phyloP scores from a whole-genome alignment of 768 basidiomycete species.

The Hysterangium stoloniferum region DNA sequence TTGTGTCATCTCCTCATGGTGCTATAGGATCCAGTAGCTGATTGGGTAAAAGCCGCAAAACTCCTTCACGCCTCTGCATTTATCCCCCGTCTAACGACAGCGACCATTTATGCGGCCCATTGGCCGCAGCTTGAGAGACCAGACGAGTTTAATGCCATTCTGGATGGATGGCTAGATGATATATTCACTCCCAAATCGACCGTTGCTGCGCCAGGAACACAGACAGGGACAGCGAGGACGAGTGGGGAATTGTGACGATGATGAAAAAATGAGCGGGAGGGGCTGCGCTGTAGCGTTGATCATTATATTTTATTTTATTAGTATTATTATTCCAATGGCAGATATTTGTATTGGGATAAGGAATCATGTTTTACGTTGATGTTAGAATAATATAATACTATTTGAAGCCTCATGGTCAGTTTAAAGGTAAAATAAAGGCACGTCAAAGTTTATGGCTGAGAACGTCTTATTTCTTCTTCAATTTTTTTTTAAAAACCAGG shows the following conservation, averaged over 20 bases:
- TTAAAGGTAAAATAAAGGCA: too few relatives aligned
- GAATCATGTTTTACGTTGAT: too few relatives aligned
- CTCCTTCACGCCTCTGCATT: constrained; percentile 22
- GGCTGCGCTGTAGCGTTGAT: too few relatives aligned
- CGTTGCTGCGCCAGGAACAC: not conserved
- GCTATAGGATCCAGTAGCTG: constrained; percentile 36
- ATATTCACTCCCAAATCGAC: not conserved
- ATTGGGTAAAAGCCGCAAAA: constrained; percentile 30
- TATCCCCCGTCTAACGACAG: constrained; percentile 28
- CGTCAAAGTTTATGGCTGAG: too few relatives aligned
- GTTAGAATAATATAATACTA: too few relatives aligned
- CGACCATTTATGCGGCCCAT: constrained; percentile 48
- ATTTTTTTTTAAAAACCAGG: too few relatives aligned
- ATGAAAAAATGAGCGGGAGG: too few relatives aligned
- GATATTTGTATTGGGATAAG: too few relatives aligned
- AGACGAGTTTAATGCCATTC: constrained; percentile 39
- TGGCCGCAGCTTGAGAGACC: constrained; percentile 67
- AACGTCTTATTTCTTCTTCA: too few relatives aligned
- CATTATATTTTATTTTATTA: too few relatives aligned
- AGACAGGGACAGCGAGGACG: not conserved
- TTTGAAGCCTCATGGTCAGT: too few relatives aligned
- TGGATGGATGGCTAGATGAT: constrained; percentile 43
- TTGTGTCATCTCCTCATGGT: not conserved
- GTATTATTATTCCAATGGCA: too few relatives aligned
- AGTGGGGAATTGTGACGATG: not conserved